Base-by-base conservation (phyloP, 1,284 basidiomycete species). In the Xerocomus tenax region DNA sequence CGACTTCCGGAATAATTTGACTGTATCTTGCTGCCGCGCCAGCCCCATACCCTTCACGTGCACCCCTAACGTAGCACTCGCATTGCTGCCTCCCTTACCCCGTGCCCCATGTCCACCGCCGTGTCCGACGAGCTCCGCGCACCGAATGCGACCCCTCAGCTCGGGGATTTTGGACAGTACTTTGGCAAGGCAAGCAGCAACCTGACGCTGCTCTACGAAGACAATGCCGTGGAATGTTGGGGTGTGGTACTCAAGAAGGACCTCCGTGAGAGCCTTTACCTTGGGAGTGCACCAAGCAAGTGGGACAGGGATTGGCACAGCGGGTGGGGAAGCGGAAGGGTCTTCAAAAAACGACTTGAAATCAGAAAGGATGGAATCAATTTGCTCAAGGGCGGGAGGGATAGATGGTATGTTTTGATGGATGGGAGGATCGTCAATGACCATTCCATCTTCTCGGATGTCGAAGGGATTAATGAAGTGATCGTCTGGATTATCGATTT, bases 161-260 rank as follows among this genome's bases (percentile, higher is more conserved):
- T 75, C 72, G 0, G 79, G 74, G 5, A 87, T 73, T 30, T 71
- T 74, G 1, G 76, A 71, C 4, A 93, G 68, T 19, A 90, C 65
- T 58, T 71, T 77, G 2, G 84, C 74, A 7, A 93, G 71, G 42
- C 79, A 78, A n/a, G 75, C 69, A 3, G 87, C 90, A 16, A 86
- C 74, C 57, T 89, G 85, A 7, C 89, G 75, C 61, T 89, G 87
- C 56, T 90, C 81, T 8, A 88, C 87, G 61, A 93, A 93, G 25
- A 92, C 73, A 53, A 92, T 91, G 9, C 79, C 81, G 59, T 88
- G 87, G 58, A 91, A 88, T 5, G 72, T 69, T 1, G 71, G 60
- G 25, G 73, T 72, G 32, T 76, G 69, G 59, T 82, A 74, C 16
- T 71, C 69, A n/a, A 75, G 67, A 12, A 91, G 72, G 42, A 83